A percentile compares a stretch with the other conserved stretches of the same genome.
Conservation (phyloP, 257 asterid species). For the Anisodus acutangulus region DNA sequence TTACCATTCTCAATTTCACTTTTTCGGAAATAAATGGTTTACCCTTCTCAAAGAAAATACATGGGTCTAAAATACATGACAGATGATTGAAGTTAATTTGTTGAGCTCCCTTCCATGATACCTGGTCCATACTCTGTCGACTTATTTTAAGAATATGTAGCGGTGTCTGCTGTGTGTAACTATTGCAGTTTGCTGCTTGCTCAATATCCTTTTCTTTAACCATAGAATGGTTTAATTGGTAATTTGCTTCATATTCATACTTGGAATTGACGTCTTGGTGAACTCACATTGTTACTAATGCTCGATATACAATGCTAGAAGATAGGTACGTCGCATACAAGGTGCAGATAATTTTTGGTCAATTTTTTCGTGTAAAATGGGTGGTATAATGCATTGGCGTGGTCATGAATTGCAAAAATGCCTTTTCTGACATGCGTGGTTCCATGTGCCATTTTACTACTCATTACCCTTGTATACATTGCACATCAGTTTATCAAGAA, state of each 20-base stretch:
- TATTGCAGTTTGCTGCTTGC: slow-evolving; percentile 4
- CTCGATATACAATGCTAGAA: slow-evolving; percentile 2
- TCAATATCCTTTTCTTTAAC: not conserved
- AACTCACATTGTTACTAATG: not conserved
- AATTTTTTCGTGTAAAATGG: not conserved
- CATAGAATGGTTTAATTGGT: not conserved
- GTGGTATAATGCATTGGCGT: not conserved
- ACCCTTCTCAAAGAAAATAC: slow-evolving; percentile 7
- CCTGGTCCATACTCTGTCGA: not conserved
- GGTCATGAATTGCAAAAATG: not conserved
- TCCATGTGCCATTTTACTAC: slow-evolving; percentile 18
- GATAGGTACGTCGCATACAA: not conserved
- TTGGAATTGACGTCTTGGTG: not conserved
- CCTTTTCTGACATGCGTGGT: not conserved
- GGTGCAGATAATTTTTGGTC: not conserved
- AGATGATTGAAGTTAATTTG: not conserved
- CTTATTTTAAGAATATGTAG: not conserved
- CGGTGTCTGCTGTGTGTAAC: not conserved
- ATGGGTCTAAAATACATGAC: not conserved
- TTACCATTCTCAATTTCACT: not conserved
- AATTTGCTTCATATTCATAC: not conserved
- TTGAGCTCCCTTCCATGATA: not conserved
- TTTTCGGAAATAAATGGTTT: not conserved
- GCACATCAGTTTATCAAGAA: not conserved
- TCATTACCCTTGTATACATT: not conserved